Evolutionary conservation across 805 yeast genomes (phyloP), one percentile per base, ranked within the genome.

Genomic region (Saturnispora saitoi): DNA sequence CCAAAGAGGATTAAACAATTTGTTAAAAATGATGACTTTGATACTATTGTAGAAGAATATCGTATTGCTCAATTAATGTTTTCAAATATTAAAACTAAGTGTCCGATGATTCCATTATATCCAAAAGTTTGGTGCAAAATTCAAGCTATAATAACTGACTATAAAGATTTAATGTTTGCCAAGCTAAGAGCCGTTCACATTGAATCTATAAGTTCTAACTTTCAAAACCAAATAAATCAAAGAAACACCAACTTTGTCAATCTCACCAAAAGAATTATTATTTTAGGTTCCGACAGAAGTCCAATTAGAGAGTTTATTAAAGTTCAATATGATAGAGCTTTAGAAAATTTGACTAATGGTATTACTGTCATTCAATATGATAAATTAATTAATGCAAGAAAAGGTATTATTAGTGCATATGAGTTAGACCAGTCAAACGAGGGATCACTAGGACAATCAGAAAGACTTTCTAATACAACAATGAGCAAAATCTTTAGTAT

Each of bases 261-360:
- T 10, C 58, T 72, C 11, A 73, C 83, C 22, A 70, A 73, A n/a
- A 76, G 75, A 54, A 66, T 84, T 31, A 62, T 81, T 41, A 86
- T 83, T 52, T 65, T 85, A 31, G 83, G 81, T n/a, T 72, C 76
- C 2, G 81, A 77, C 48, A 61, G 60, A 38, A 82, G 79, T 58
- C 91, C 91, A 4, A 76, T 83, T 5, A 60, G 71, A 20, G 78
- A 74, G 47, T 84, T 88, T 80, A 71, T 84, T 28, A 67, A 72
- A 38, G 64, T 74, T 17, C 82, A 75, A 56, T 70, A 72, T 42
- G 65, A 67, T 22, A 60, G 60, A 17, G 69, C 78, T 50, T 60
- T 64, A 7, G 53, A 57, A 2, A 64, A 66, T 45, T 63, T 78
- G 29, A 64, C 66, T 20, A 70, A 72, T 19, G 68, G 63, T 12